Evolutionary conservation across 2,329 filamentous ascomycete genomes (phyloP).

Genomic region (Leptodontidium sp.): DNA sequence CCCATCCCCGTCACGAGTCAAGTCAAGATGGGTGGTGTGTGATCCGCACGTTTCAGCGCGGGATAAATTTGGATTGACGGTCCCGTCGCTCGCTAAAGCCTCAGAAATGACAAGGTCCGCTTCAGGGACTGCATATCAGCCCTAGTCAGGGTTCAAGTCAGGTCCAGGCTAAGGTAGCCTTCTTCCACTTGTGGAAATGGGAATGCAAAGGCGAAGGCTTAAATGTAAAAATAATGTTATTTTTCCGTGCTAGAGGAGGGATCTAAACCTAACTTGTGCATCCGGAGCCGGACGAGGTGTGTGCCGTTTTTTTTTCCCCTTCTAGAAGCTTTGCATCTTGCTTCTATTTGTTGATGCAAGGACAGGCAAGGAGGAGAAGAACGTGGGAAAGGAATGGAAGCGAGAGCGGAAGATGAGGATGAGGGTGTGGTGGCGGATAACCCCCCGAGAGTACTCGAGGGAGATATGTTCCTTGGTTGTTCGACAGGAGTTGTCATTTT

Average conservation of each 20-base stretch:
- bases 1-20: constrained; percentile 12
- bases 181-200: neutral
- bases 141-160: constrained; percentile 13
- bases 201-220: constrained; percentile 11
- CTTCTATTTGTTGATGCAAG: constrained; percentile 12
- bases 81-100: constrained; percentile 4
- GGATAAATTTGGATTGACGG: constrained; percentile 10
- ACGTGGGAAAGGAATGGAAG: neutral
- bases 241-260: constrained; percentile 4
- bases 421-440: constrained; percentile 14
- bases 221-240: constrained; percentile 19
- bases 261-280: constrained; percentile 9
- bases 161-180: neutral
- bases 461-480: neutral
- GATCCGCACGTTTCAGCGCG: constrained; percentile 16
- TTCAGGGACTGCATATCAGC: neutral
- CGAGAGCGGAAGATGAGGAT: neutral
- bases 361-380: neutral
- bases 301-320: neutral
- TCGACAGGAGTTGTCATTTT: constrained; percentile 6
- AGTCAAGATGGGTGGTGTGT: neutral
- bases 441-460: neutral
- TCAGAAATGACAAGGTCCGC: neutral
- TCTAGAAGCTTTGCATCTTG: constrained; percentile 14
- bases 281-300: neutral